A percentile compares a stretch with the other conserved stretches of the same genome.
These are phyloP conservation scores for Epichloe hybrida DNA, from an alignment of 2,329 filamentous ascomycete genomes.

Conservation along the genomic window DNA sequence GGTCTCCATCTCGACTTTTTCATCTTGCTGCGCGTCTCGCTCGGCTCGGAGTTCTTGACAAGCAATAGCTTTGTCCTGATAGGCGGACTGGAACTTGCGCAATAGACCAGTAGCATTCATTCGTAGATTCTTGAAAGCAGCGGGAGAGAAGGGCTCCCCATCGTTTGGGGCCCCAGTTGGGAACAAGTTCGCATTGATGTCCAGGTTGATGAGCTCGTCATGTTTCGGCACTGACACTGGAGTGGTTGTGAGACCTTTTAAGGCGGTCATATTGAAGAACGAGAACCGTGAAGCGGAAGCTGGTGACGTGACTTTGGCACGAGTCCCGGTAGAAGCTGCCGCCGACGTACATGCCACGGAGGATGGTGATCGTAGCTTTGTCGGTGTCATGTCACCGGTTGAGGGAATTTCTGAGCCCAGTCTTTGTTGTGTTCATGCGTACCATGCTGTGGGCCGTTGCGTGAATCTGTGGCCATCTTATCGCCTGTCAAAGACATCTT, in stretches of 20 bases:
- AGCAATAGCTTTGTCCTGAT: slow-evolving; percentile 37
- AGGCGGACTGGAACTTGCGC: slow-evolving; percentile 43
- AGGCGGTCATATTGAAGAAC: slow-evolving; percentile 31
- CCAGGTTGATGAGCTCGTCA: slow-evolving; percentile 42
- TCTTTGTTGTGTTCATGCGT: too few species aligned
- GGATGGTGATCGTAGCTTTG: slow-evolving; percentile 1
- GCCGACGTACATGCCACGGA: neutral
- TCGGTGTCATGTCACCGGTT: slow-evolving; percentile 2
- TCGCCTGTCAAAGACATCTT: slow-evolving; percentile 20
- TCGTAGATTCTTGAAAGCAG: slow-evolving; percentile 48
- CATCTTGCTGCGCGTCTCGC: slow-evolving; percentile 38
- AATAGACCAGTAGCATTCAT: slow-evolving; percentile 42
- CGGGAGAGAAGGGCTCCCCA: slow-evolving; percentile 39
- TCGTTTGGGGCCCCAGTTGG: slow-evolving; percentile 28
- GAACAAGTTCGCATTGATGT: slow-evolving; percentile 42
- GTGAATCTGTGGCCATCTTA: slow-evolving; percentile 10
- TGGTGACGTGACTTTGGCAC: slow-evolving; percentile 7
- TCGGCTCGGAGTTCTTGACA: slow-evolving; percentile 39
- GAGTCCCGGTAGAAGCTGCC: neutral
- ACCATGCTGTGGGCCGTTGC: too few species aligned
- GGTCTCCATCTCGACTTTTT: slow-evolving; percentile 41
- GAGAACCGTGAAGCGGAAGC: slow-evolving; percentile 24
- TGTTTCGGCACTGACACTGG: slow-evolving; percentile 19
- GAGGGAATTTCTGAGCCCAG: neutral
- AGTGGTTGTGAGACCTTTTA: slow-evolving; percentile 17